Base-by-base conservation (phyloP, 768 basidiomycete genomes). In the Auriscalpium microsporum region DNA sequence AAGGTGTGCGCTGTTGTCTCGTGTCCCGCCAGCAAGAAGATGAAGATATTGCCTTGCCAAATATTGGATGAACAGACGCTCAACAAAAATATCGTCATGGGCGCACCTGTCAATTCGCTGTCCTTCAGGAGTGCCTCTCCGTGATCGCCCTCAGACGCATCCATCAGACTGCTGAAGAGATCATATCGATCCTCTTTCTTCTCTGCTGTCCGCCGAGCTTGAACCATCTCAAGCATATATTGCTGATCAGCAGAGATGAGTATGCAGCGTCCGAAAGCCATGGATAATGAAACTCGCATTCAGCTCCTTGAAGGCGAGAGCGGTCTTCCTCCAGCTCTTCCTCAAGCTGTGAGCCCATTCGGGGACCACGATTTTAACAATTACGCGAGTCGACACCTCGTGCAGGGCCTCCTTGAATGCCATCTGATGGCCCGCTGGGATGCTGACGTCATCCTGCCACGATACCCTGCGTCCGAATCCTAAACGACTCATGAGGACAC, bases 331-430 rank as follows among this genome's bases (percentile, higher is more conserved):
- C 2, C 71, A 62, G 10, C 62, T 59, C 44, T 69, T 56, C 0
- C 74, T 75, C 35, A 74, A 45, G 19, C 65, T 65, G 58, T 74
- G 66, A 7, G 68, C 69, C 71, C 73, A 73, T 6, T 66, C 62
- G 0, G 79, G 78, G 6, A 77, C 52, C 8, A 72, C 45, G 2
- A 77, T 45, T 51, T 73, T 74, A 38, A 72, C 6, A 37, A 71
- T 56, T 4, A 78, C 52, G 48, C 73, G 67, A 7, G 62, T 66
- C 4, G 77, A 69, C 9, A 76, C 72, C 17, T 67, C 65, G 52
- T 75, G 76, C 28, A 82, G 67, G 10, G 80, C 73, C 35, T 76
- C 68, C 57, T 76, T 77, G 69, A 78, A 81, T n/a, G 75, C 68
- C 63, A 81, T 66, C 34, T 65, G 55, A 58, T 83, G 79, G 10